Percentiles rank a stretch among this genome's conserved stretches.
These are phyloP conservation scores for Aspergillus clavatus DNA, from an alignment of 2,329 filamentous ascomycete species.

Conservation along the genomic window DNA sequence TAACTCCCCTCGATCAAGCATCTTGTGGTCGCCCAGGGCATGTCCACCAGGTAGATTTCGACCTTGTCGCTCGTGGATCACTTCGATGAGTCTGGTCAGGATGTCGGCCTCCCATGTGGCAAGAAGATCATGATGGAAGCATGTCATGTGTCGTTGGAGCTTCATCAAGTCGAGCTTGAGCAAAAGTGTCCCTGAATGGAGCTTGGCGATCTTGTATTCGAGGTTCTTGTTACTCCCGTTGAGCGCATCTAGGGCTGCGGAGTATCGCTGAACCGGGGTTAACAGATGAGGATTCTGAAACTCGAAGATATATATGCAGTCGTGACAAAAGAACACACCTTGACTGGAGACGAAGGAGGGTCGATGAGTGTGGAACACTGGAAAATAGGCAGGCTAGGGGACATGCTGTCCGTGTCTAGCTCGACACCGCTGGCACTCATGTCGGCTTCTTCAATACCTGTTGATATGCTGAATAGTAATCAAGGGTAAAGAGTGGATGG, in stretches of 20 bases:
- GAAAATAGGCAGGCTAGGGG: slow-evolving; percentile 15
- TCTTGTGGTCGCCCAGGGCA: slow-evolving; percentile 13
- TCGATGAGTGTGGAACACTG: background rate
- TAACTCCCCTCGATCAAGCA: slow-evolving; percentile 16
- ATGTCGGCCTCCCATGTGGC: slow-evolving; percentile 33
- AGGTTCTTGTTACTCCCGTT: slow-evolving; percentile 24
- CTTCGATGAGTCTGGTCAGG: slow-evolving; percentile 33
- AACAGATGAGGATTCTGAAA: background rate
- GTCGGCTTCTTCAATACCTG: background rate
- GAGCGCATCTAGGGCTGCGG: slow-evolving; percentile 17
- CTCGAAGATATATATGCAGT: too few species aligned
- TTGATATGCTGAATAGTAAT: slow-evolving; percentile 1
- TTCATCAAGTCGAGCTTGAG: slow-evolving; percentile 24
- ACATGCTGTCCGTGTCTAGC: slow-evolving; percentile 17
- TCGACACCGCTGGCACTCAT: slow-evolving; percentile 16
- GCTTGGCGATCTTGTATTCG: slow-evolving; percentile 19
- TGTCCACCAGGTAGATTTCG: slow-evolving; percentile 20
- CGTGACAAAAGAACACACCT: slow-evolving; percentile 17
- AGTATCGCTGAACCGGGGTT: slow-evolving; percentile 13
- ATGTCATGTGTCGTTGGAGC: slow-evolving; percentile 23
- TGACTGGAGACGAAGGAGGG: slow-evolving; percentile 3
- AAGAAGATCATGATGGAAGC: slow-evolving; percentile 24
- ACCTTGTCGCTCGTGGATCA: slow-evolving; percentile 21
- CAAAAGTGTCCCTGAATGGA: slow-evolving; percentile 16
- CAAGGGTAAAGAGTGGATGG: slow-evolving; percentile 8